phyloP scores from a whole-genome alignment of 352 stramenopile genomes.

The Thalassiosira mediterranea region DNA sequence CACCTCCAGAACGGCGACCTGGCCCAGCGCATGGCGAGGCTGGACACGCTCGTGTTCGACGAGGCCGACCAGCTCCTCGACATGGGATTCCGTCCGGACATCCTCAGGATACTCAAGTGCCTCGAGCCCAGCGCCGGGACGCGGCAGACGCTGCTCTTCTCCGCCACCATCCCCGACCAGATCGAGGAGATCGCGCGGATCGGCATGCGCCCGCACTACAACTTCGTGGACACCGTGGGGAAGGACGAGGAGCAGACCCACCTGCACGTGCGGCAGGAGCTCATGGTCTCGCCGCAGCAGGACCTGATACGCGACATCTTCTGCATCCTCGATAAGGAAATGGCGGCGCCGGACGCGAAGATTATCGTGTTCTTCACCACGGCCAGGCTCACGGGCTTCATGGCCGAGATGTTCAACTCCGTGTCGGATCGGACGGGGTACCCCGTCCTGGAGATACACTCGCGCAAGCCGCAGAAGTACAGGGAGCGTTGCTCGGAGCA shows the following conservation, averaged over 20 bases:
- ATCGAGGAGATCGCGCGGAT: constrained; percentile 90
- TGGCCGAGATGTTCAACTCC: constrained; percentile 88
- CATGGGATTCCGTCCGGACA: constrained; percentile 87
- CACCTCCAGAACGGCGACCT: constrained; percentile 89
- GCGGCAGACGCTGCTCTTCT: constrained; percentile 94
- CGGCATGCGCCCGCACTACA: constrained; percentile 87
- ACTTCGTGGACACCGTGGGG: constrained; percentile 92
- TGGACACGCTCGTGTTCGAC: constrained; percentile 79
- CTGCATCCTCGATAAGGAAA: constrained; percentile 84
- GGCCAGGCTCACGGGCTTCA: constrained; percentile 59
- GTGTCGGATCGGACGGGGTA: constrained; percentile 21
- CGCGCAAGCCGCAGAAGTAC: constrained; percentile 87
- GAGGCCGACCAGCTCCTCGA: constrained; percentile 85
- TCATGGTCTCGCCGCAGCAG: constrained; percentile 83
- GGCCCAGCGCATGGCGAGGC: constrained; percentile 64
- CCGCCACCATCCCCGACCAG: constrained; percentile 90
- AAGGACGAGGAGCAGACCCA: constrained; percentile 88
- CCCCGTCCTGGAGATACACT: constrained; percentile 91
- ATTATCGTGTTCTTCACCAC: constrained; percentile 91
- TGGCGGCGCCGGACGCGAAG: constrained; percentile 82
- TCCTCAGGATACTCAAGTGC: constrained; percentile 87
- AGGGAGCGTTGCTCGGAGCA: constrained; percentile 88
- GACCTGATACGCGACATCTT: constrained; percentile 85
- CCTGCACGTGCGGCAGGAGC: constrained; percentile 90
- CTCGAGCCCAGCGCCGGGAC: constrained; percentile 56